A percentile compares a stretch with the other conserved stretches of the same genome.
phyloP scores from a whole-genome alignment of 768 basidiomycete genomes.

The Leccinum incarnatum region DNA sequence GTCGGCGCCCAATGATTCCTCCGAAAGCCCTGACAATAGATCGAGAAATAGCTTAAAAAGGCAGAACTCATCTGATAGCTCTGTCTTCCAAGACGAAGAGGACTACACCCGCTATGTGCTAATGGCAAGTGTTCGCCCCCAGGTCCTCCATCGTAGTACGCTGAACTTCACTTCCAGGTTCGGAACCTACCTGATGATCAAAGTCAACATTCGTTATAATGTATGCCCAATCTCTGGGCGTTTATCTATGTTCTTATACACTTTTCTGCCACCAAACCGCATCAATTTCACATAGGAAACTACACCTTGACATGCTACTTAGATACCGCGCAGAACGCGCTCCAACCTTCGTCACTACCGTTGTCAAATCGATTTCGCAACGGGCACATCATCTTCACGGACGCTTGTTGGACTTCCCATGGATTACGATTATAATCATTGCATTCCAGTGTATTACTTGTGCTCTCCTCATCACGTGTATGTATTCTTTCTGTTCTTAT shows the following conservation, averaged over 20 bases:
- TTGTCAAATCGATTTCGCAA: constrained; percentile 11
- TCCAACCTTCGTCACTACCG: constrained; percentile 8
- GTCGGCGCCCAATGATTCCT: constrained; percentile 6
- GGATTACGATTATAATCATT: constrained; percentile 9
- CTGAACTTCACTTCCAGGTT: constrained; percentile 39
- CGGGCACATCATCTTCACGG: constrained; percentile 20
- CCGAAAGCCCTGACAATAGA: constrained; percentile 25
- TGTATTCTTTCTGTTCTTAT: constrained; percentile 11
- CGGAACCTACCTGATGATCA: constrained; percentile 51
- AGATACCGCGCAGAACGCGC: constrained; percentile 14
- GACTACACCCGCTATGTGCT: constrained; percentile 58
- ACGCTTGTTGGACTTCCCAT: constrained; percentile 14
- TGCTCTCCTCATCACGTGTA: constrained; percentile 5
- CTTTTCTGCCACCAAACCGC: constrained; percentile 7
- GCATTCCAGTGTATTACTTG: constrained; percentile 2
- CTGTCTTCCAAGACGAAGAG: constrained; percentile 46
- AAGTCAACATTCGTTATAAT: constrained; percentile 32
- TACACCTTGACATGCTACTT: constrained; percentile 13
- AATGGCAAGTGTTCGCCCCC: constrained; percentile 38
- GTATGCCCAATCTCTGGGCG: neutral
- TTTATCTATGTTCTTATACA: constrained; percentile 7
- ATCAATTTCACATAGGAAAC: constrained; percentile 1
- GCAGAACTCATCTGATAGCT: constrained; percentile 21
- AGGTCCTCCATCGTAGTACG: neutral
- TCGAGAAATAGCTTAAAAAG: constrained; percentile 24